Evolutionary conservation across 148 eudicot species (phyloP), one percentile per base, ranked within the genome.

Genomic region (Amaranthus cruentus): DNA sequence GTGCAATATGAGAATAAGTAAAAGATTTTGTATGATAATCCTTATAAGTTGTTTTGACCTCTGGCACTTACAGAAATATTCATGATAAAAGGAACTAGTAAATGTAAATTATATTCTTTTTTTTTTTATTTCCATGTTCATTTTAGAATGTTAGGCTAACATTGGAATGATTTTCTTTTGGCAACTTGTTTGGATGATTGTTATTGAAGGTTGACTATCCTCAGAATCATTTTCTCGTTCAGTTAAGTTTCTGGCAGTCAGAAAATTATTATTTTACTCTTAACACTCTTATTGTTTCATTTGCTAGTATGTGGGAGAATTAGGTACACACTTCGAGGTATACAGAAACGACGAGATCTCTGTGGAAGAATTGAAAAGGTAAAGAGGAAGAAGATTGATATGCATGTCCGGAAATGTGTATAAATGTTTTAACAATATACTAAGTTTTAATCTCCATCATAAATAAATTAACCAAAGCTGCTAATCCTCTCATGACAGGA

Each of bases 301-400:
- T 59, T 62, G 83, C 71, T 57, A 28, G 99, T 96, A 96, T 71
- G 85, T 96, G 84, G 99, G 97, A 62, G 99, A 96, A 79, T 83
- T 96, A 57, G 97, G 97, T 9, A 83, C 87, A 62, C 76, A 84
- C 62, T 90, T 92, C 76, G 96, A 86, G 85, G 97, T 96, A 47
- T 90, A 90, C 82, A 84, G 99, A 71, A 96, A 96, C 64, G 99
- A 96, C 67, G 99, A 88, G 88, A 89, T 96, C 73, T 84, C 96
- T 46, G 88, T 96, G 71, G 96, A 92, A 58, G 97, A 96, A 46
- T 77, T 96, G 66, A 90, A 83, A 81, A 80, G 79, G 99, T 96
- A 79, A 81, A 76, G 50, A 67, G 52, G 28, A 21, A 15, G 47
- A 73, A 56, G 60, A 42, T n/a, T 68, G 62, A 59, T 28, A 57